phyloP scores from a whole-genome alignment of 768 basidiomycete genomes.

The Leccinum fibrillosum region DNA sequence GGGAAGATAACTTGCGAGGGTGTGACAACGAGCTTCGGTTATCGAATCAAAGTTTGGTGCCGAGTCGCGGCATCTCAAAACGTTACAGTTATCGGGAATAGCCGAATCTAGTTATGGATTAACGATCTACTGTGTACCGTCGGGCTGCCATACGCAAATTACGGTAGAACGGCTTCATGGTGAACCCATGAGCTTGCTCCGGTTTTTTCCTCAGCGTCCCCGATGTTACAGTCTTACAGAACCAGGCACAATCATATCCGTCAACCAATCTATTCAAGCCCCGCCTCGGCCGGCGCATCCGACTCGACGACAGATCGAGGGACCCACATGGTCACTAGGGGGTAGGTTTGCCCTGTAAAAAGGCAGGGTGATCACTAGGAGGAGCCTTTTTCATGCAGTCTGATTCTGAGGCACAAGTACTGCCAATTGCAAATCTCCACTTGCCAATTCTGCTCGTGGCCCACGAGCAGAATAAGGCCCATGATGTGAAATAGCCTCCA shows the following conservation, averaged over 20 bases:
- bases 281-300: neutral
- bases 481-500: neutral
- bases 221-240: neutral
- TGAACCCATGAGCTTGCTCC: neutral
- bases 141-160: neutral
- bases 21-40: neutral
- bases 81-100: conserved; percentile 16
- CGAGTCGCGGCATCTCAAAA: conserved; percentile 16
- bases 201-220: neutral
- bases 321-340: no score
- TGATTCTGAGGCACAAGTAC: no score
- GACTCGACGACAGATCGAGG: neutral
- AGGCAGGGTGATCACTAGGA: no score
- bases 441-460: no score
- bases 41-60: conserved; percentile 22
- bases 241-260: neutral
- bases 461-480: neutral
- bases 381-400: neutral
- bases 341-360: neutral
- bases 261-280: neutral
- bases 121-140: no score
- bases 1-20: neutral
- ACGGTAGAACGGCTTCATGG: neutral
- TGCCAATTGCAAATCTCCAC: no score
- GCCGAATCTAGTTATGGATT: neutral